These are phyloP conservation scores for Gracilaria caudata DNA, from an alignment of 23 red algal genomes.

Conservation along the genomic window DNA sequence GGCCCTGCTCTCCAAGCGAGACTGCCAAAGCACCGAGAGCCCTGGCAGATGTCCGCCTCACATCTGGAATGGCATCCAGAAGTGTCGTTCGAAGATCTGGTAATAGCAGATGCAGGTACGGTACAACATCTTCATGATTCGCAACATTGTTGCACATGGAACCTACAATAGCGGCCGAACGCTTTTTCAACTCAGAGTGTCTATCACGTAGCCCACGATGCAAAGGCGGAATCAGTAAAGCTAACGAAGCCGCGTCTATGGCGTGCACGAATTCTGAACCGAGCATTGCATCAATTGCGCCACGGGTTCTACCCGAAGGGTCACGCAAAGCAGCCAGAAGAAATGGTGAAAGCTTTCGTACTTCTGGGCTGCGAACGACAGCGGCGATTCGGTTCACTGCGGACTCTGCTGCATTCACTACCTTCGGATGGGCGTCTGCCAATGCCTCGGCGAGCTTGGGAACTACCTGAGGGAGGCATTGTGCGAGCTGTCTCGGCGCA, in stretches of 20 bases:
- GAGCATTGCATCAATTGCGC: conserved; percentile 94
- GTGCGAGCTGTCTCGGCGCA: conserved; percentile 87
- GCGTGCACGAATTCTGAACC: conserved; percentile 89
- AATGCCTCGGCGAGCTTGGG: conserved; percentile 87
- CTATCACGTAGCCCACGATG: conserved; percentile 88
- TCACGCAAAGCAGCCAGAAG: conserved; percentile 85
- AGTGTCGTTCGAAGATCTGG: conserved; percentile 72
- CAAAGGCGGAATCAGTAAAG: conserved; percentile 85
- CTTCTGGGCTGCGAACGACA: conserved; percentile 86
- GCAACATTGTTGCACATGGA: conserved; percentile 91
- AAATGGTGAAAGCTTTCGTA: conserved; percentile 78
- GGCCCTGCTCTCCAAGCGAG: conserved; percentile 65
- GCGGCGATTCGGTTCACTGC: conserved; percentile 88
- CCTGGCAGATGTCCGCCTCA: conserved; percentile 75
- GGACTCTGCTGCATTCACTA: conserved; percentile 74
- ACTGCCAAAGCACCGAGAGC: conserved; percentile 83
- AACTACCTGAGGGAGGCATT: conserved; percentile 86
- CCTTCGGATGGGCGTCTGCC: conserved; percentile 94
- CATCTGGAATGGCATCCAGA: conserved; percentile 88
- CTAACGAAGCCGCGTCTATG: conserved; percentile 86
- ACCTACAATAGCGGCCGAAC: conserved; percentile 86
- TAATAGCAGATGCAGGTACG: conserved; percentile 84
- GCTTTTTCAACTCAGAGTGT: conserved; percentile 84
- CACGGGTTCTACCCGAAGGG: conserved; percentile 66
- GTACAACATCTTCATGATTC: conserved; percentile 75